Evolutionary conservation across 805 yeast species (phyloP).

Genomic region (Grigorovia transvaalensis): DNA sequence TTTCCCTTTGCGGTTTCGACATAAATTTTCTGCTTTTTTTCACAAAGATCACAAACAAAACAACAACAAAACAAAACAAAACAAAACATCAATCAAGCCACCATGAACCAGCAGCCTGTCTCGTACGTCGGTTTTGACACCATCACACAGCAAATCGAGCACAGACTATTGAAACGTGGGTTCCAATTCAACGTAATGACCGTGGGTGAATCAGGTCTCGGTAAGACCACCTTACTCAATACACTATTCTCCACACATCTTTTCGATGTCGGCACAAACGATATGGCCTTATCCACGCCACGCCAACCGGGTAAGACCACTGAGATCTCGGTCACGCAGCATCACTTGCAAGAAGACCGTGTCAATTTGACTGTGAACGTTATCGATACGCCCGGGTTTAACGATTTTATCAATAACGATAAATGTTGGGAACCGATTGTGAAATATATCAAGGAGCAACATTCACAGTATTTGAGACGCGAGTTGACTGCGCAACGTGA

Average conservation of each 20-base stretch:
- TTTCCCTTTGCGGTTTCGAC: too few relatives aligned
- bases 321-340: constrained; percentile 66
- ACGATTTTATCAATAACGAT: constrained; percentile 91
- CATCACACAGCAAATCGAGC: constrained; percentile 90
- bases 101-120: constrained; percentile 34
- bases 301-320: constrained; percentile 47
- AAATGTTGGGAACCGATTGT: constrained; percentile 95
- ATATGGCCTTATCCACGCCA: too few relatives aligned
- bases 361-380: constrained; percentile 79
- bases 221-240: constrained; percentile 86
- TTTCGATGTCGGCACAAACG: constrained; percentile 36
- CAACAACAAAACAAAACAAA: background rate
- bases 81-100: background rate
- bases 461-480: constrained; percentile 79
- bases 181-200: constrained; percentile 91
- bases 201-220: constrained; percentile 89
- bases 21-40: too few relatives aligned
- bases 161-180: constrained; percentile 81
- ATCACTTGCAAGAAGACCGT: constrained; percentile 69
- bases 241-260: constrained; percentile 80
- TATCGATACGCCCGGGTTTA: constrained; percentile 96
- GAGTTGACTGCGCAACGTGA: constrained; percentile 94
- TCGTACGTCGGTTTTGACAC: constrained; percentile 94
- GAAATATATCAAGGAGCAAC: constrained; percentile 91
- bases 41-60: background rate